Base-by-base conservation (phyloP, 2,329 filamentous ascomycete species). In the Aspergillus puulaauensis region DNA sequence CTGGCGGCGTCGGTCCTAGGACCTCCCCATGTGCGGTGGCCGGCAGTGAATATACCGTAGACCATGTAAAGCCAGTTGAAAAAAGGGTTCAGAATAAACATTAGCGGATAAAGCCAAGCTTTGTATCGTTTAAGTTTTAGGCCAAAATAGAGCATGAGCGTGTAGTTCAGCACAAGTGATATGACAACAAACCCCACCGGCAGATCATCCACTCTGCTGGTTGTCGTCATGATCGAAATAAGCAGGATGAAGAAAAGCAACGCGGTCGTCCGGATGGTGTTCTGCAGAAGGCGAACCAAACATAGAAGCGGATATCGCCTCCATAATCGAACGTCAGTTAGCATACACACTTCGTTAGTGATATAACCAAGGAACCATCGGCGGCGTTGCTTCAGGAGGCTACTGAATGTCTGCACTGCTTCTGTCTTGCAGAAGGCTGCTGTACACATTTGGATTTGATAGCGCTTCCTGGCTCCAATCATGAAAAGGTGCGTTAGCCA, bases 21-120 rank as follows among this genome's bases (percentile, higher is more conserved):
- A 0, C 93, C 93, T 64, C 93, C 93, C 93, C 95, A 99, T 1
- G 93, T 98, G 63, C 93, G 84, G 73, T 96, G 91, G 19, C 93
- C 92, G 31, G 93, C 92, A 0, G 93, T 97, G 75, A 96, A 95
- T 66, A 96, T 96, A 45, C 92, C 93, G 73, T 97, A 96, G 2
- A 96, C 89, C 90, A 97, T 96, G 78, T 98, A 98, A 58, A 91
- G 85, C 93, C 93, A 98, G 76, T 98, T 98, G 82, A 97, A 93
- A 71, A 98, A 96, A 0, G 95, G 93, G 70, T 97, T 98, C 62
- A 97, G 75, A 47, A 96, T 77, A 72, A 97, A 98, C 92, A 98
- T 97, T 61, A 98, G 68, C 0, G 93, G 93, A 71, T 98, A 98
- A 6, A 98, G 81, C 88, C 91, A 93, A 61, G 96, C 90, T 80